Percentiles rank a stretch among this genome's conserved stretches.
Conservation (phyloP, 2,329 filamentous ascomycete species). For the Trichophaea hybrida region DNA sequence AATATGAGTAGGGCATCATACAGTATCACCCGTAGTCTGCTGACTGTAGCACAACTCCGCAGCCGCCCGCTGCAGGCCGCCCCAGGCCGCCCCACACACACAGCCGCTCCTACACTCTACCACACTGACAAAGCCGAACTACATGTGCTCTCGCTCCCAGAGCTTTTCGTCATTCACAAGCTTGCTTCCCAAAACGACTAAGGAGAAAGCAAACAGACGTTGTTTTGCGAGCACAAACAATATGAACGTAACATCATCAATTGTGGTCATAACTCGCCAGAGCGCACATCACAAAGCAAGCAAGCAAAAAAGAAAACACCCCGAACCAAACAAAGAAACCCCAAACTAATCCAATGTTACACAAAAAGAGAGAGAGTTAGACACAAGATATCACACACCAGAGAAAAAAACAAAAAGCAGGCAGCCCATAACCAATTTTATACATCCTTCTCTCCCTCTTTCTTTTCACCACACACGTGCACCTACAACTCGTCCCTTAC, state of each 20-base stretch:
- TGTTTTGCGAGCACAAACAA: no score
- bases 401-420: not conserved
- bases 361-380: not conserved
- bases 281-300: not conserved
- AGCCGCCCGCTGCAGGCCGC: no score
- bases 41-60: no score
- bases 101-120: no score
- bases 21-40: no score
- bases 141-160: no score
- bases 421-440: not conserved
- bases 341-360: not conserved
- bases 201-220: no score
- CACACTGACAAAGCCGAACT: no score
- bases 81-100: no score
- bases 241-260: not conserved
- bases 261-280: not conserved
- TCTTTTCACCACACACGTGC: not conserved
- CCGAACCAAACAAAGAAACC: not conserved
- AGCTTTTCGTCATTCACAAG: no score
- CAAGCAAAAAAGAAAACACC: not conserved
- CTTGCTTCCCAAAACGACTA: no score
- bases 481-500: constrained; percentile 26
- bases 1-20: no score
- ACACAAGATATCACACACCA: not conserved
- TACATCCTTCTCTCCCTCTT: not conserved